Percentiles rank a stretch among this genome's conserved stretches.
These are phyloP conservation scores for Candida endomychidarum DNA, from an alignment of 805 yeast species.

Conservation along the genomic window DNA sequence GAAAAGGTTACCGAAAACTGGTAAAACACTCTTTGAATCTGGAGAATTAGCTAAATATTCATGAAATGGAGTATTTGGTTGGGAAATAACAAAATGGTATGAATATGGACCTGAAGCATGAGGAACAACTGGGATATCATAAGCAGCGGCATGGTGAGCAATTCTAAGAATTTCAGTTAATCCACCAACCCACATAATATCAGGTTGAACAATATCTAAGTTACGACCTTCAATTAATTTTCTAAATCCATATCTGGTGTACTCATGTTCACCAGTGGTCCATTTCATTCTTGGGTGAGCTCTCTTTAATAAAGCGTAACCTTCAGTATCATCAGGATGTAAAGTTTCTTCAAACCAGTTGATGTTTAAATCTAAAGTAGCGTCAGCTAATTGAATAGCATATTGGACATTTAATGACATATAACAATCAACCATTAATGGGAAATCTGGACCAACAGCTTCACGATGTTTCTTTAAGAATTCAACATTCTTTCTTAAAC, in stretches of 20 bases:
- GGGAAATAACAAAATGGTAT: constrained; percentile 50
- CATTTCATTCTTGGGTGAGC: constrained; percentile 49
- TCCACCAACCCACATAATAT: constrained; percentile 56
- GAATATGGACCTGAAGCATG: constrained; percentile 57
- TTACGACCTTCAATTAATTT: constrained; percentile 50
- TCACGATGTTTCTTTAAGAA: constrained; percentile 45
- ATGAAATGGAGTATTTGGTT: constrained; percentile 52
- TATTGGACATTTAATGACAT: constrained; percentile 52
- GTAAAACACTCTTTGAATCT: constrained; percentile 43
- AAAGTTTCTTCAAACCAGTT: constrained; percentile 55
- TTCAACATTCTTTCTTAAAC: constrained; percentile 46
- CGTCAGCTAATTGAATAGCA: constrained; percentile 44
- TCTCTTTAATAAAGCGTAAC: constrained; percentile 44
- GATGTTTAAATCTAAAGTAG: constrained; percentile 45
- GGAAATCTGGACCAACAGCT: constrained; percentile 51
- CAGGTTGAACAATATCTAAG: constrained; percentile 50
- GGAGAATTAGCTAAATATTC: constrained; percentile 53
- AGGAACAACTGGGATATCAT: constrained; percentile 53
- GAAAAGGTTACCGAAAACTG: constrained; percentile 49
- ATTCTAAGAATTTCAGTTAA: constrained; percentile 48
- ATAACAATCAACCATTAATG: constrained; percentile 54
- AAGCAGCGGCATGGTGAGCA: constrained; percentile 51
- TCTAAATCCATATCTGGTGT: constrained; percentile 51
- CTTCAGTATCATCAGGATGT: constrained; percentile 53
- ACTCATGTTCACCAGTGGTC: constrained; percentile 56